A percentile compares a stretch with the other conserved stretches of the same genome.
phyloP scores from a whole-genome alignment of 352 stramenopile species.

The Thalassiosira exigua region DNA sequence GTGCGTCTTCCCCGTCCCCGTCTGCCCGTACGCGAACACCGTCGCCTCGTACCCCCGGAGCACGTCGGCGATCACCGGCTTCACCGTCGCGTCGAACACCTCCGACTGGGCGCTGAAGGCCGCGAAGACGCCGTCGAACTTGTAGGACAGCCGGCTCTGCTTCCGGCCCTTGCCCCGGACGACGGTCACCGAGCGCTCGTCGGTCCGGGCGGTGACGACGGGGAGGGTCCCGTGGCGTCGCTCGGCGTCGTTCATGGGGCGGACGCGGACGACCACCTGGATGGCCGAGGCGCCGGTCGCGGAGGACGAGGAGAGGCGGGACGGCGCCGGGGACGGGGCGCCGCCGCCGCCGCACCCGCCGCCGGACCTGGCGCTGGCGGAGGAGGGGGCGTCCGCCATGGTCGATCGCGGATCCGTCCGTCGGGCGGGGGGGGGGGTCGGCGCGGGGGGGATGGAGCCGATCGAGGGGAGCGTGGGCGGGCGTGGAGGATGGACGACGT shows the following conservation, averaged over 20 bases:
- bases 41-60: slow-evolving; percentile 80
- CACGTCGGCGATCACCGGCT: slow-evolving; percentile 95
- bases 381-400: slow-evolving; percentile 10
- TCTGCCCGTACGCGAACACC: slow-evolving; percentile 63
- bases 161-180: slow-evolving; percentile 70
- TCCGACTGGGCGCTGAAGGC: slow-evolving; percentile 96
- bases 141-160: slow-evolving; percentile 63
- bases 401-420: no score
- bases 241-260: slow-evolving; percentile 78
- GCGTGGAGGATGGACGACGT: no score
- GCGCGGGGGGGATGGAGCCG: no score
- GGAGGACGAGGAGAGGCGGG: slow-evolving; percentile 1
- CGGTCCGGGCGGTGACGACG: slow-evolving; percentile 75
- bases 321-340: not conserved
- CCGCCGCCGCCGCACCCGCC: not conserved
- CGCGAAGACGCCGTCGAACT: slow-evolving; percentile 82
- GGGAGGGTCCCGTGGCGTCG: slow-evolving; percentile 71
- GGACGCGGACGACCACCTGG: slow-evolving; percentile 78
- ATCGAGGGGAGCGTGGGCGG: no score
- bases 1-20: slow-evolving; percentile 77
- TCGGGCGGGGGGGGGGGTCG: no score
- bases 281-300: slow-evolving; percentile 46
- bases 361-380: not conserved
- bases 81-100: slow-evolving; percentile 91
- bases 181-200: slow-evolving; percentile 69